A percentile compares a stretch with the other conserved stretches of the same genome.
These are phyloP conservation scores for Alternaria brassicae DNA, from an alignment of 2,329 filamentous ascomycete genomes.

Conservation along the genomic window DNA sequence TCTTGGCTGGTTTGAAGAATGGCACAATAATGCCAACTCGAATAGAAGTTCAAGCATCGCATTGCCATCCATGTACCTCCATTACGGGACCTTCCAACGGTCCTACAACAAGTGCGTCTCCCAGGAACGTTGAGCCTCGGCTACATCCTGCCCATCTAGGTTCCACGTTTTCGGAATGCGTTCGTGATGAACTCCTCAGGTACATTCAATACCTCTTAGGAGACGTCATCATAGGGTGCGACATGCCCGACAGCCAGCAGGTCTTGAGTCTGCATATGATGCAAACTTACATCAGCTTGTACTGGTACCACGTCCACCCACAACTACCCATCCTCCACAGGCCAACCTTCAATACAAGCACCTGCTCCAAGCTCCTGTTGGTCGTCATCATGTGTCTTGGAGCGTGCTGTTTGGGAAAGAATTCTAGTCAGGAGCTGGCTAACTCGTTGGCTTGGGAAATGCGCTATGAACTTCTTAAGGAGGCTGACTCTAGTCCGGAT, in stretches of 20 bases:
- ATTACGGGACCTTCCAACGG: too few species aligned
- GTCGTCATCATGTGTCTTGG: conserved; percentile 92
- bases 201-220: too few species aligned
- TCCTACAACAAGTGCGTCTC: too few species aligned
- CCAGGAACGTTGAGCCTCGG: too few species aligned
- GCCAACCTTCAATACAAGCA: conserved; percentile 89
- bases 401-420: conserved; percentile 85
- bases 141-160: too few species aligned
- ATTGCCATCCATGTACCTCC: too few species aligned
- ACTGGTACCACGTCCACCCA: conserved; percentile 93
- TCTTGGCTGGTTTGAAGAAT: too few species aligned
- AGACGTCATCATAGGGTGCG: conserved; percentile 82
- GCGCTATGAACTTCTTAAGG: conserved; percentile 95
- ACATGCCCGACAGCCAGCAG: conserved; percentile 68
- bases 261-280: conserved; percentile 89
- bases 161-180: too few species aligned
- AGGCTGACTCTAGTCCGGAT: conserved; percentile 85
- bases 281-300: conserved; percentile 86
- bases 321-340: conserved; percentile 95
- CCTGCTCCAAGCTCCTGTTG: conserved; percentile 82
- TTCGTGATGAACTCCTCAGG: too few species aligned
- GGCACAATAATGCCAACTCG: too few species aligned
- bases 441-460: conserved; percentile 92
- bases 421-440: conserved; percentile 77
- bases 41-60: too few species aligned